Percentiles rank a stretch among this genome's conserved stretches.
Conservation (phyloP, 73 alveolate species). For the Stentor coeruleus region DNA sequence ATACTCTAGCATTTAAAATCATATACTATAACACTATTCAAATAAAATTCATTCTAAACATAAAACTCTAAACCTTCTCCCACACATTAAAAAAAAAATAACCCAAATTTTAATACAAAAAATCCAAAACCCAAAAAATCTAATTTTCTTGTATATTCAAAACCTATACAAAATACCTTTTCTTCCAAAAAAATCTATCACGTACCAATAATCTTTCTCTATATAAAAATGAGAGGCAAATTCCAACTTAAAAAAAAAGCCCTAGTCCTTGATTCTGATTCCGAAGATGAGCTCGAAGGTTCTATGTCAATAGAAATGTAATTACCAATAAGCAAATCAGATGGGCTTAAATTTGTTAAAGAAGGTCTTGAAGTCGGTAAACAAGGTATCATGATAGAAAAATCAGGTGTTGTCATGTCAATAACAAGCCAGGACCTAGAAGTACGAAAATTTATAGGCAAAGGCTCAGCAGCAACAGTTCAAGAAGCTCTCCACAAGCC, state of each 20-base stretch:
- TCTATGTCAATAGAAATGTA: conserved; percentile 28
- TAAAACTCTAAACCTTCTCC: too few relatives aligned
- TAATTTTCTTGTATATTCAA: too few relatives aligned
- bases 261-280: conserved; percentile 6
- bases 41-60: too few relatives aligned
- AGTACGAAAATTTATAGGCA: conserved; percentile 58
- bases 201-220: neutral
- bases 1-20: too few relatives aligned
- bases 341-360: conserved; percentile 19
- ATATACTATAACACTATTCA: too few relatives aligned
- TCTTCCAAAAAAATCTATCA: too few relatives aligned
- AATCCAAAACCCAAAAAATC: neutral
- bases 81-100: too few relatives aligned
- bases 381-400: neutral
- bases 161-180: neutral
- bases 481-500: conserved; percentile 76
- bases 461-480: conserved; percentile 82
- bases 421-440: conserved; percentile 36
- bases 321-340: neutral
- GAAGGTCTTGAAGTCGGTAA: conserved; percentile 13
- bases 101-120: neutral
- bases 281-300: conserved; percentile 14
- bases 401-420: conserved; percentile 12
- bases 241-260: neutral
- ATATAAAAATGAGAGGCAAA: conserved; percentile 5